Percentiles rank a stretch among this genome's conserved stretches.
phyloP scores from a whole-genome alignment of 139 green algal species.

The Chlamydomonas schloesseri region DNA sequence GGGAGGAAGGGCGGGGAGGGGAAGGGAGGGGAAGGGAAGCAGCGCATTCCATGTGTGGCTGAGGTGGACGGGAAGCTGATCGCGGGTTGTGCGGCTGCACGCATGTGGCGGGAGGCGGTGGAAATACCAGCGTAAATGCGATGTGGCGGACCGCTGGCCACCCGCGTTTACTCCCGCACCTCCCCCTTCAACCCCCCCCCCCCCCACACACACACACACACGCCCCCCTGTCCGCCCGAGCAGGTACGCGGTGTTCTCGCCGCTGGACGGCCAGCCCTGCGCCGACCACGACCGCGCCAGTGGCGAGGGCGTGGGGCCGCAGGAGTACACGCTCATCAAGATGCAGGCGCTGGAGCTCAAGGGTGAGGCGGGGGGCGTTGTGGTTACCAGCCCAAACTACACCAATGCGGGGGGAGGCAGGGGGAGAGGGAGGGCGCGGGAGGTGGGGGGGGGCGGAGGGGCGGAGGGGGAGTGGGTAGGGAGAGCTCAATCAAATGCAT shows the following conservation, averaged over 20 bases:
- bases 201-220: neutral
- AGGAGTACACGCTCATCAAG: slow-evolving; percentile 99
- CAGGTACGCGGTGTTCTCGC: slow-evolving; percentile 93
- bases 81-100: too few relatives aligned
- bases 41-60: too few relatives aligned
- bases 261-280: slow-evolving; percentile 95
- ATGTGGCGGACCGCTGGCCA: too few relatives aligned
- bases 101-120: too few relatives aligned
- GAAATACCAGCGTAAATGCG: too few relatives aligned
- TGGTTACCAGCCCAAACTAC: too few relatives aligned
- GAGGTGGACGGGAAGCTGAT: too few relatives aligned
- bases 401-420: too few relatives aligned
- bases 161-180: too few relatives aligned
- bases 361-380: slow-evolving; percentile 42
- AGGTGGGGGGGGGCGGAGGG: too few relatives aligned
- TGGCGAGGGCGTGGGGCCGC: slow-evolving; percentile 94
- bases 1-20: neutral
- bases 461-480: neutral
- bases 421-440: too few relatives aligned
- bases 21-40: neutral
- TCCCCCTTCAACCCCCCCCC: neutral
- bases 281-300: slow-evolving; percentile 94
- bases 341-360: slow-evolving; percentile 89
- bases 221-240: neutral
- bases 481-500: too few relatives aligned